phyloP scores from a whole-genome alignment of 768 basidiomycete species.

The Phaeolepiota aurea region DNA sequence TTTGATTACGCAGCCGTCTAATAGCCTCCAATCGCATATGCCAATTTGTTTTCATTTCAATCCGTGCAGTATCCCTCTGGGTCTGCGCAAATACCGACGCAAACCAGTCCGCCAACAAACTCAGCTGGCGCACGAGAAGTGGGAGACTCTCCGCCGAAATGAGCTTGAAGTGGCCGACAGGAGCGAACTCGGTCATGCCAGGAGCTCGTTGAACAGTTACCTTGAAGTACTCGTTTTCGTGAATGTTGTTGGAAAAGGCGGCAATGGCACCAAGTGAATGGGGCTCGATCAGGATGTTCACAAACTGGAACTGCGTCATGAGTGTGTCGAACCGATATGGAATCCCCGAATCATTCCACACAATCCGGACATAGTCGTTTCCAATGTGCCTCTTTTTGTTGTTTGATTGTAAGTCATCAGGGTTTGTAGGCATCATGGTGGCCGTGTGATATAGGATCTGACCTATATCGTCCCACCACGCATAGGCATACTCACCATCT shows the following conservation, averaged over 20 bases:
- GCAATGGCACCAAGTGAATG: conserved; percentile 80
- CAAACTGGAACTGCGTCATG: conserved; percentile 88
- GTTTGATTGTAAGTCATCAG: conserved; percentile 59
- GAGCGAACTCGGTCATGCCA: conserved; percentile 92
- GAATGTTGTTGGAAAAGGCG: conserved; percentile 73
- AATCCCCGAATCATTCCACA: conserved; percentile 95
- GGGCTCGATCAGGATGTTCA: conserved; percentile 95
- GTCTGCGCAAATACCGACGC: conserved; percentile 76
- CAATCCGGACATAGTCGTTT: conserved; percentile 91
- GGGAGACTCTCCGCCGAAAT: conserved; percentile 86
- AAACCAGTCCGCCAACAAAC: conserved; percentile 85
- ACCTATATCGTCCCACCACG: conserved; percentile 98
- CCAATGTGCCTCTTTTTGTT: conserved; percentile 95
- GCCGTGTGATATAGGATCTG: conserved; percentile 94
- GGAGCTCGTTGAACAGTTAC: conserved; percentile 81
- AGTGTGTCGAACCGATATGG: conserved; percentile 90
- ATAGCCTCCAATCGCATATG: conserved; percentile 72
- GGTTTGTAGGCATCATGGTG: conserved; percentile 88
- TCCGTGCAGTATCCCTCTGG: conserved; percentile 54
- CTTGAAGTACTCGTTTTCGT: conserved; percentile 95
- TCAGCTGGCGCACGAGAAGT: conserved; percentile 80
- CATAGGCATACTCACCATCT: conserved; percentile 95
- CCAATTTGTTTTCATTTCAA: conserved; percentile 90
- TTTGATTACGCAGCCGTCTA: conserved; percentile 51
- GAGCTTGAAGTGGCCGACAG: conserved; percentile 89